phyloP scores from a whole-genome alignment of 202 grass and related monocot genomes.

The Hordeum pubiflorum region DNA sequence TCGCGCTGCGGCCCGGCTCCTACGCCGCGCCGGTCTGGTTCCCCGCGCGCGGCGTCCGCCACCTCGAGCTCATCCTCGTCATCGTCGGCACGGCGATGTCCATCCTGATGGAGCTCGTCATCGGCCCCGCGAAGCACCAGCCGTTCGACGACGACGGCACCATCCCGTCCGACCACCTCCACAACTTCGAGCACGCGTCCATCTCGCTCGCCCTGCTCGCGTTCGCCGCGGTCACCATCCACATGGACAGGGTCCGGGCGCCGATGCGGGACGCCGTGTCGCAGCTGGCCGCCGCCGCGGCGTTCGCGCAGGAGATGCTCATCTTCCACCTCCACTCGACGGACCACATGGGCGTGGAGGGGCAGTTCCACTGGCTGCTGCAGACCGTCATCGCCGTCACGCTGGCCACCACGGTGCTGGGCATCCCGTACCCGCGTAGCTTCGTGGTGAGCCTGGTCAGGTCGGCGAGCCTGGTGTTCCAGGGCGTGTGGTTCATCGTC shows the following conservation, averaged over 20 bases:
- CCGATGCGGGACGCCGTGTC: constrained; percentile 52
- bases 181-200: constrained; percentile 95
- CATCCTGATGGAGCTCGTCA: constrained; percentile 84
- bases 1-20: constrained; percentile 44
- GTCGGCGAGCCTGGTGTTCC: constrained; percentile 66
- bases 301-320: constrained; percentile 76
- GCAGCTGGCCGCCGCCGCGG: constrained; percentile 49
- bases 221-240: constrained; percentile 54
- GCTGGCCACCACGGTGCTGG: constrained; percentile 54
- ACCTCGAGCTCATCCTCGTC: constrained; percentile 67
- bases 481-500: constrained; percentile 79
- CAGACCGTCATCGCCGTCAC: constrained; percentile 63
- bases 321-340: constrained; percentile 88
- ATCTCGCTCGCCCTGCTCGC: constrained; percentile 66
- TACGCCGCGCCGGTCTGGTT: constrained; percentile 76
- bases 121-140: constrained; percentile 77
- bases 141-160: constrained; percentile 77
- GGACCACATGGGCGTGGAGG: constrained; percentile 89
- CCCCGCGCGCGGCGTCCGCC: constrained; percentile 34
- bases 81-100: constrained; percentile 40
- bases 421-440: constrained; percentile 43
- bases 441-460: constrained; percentile 53
- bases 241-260: constrained; percentile 48
- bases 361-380: constrained; percentile 77
- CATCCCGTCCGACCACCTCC: constrained; percentile 79